A percentile compares a stretch with the other conserved stretches of the same genome.
phyloP scores from a whole-genome alignment of 306 rosid species.

The Morella rubra region DNA sequence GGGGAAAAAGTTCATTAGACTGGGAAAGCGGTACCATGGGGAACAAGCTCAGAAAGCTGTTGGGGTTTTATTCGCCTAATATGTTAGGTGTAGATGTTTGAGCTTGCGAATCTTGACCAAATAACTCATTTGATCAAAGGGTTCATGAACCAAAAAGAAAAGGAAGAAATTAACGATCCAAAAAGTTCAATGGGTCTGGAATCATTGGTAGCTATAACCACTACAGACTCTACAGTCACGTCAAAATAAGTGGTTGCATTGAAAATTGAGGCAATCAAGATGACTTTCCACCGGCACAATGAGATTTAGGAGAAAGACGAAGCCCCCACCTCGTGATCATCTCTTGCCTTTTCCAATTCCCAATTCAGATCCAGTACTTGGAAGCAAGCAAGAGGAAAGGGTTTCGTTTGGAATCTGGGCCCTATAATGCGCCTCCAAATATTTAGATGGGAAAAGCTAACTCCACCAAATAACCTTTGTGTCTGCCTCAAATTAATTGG shows the following conservation, averaged over 20 bases:
- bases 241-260: neutral
- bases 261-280: neutral
- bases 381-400: neutral
- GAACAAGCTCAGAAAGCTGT: neutral
- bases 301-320: neutral
- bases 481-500: neutral
- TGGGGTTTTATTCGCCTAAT: neutral
- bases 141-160: neutral
- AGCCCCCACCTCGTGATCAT: neutral
- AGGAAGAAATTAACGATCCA: neutral
- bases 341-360: neutral
- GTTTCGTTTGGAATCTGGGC: neutral
- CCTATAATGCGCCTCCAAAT: neutral
- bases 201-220: slow-evolving; percentile 22
- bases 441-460: neutral
- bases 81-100: neutral
- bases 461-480: neutral
- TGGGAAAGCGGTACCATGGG: neutral
- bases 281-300: slow-evolving; percentile 24
- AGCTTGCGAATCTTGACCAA: neutral
- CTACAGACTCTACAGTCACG: slow-evolving; percentile 9
- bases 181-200: neutral
- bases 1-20: neutral
- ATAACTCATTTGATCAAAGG: neutral
- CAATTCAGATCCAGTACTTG: neutral